A percentile compares a stretch with the other conserved stretches of the same genome.
Conservation (phyloP, 768 basidiomycete genomes). For the Lentinus brumalis region DNA sequence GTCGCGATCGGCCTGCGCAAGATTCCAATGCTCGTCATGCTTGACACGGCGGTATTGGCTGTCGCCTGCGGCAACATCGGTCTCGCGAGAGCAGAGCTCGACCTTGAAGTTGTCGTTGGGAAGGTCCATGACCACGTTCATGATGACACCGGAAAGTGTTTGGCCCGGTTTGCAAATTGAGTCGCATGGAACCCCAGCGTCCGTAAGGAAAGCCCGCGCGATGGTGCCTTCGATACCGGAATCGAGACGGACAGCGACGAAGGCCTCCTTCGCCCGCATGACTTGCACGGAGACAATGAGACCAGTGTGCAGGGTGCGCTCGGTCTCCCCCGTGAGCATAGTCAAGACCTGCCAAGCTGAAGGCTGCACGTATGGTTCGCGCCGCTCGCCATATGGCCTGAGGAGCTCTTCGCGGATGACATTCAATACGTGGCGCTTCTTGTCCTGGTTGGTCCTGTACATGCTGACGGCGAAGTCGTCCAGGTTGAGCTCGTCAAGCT, state of each 20-base stretch:
- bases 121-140: slow-evolving; percentile 66
- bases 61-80: slow-evolving; percentile 66
- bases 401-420: slow-evolving; percentile 87
- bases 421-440: slow-evolving; percentile 88
- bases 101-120: slow-evolving; percentile 66
- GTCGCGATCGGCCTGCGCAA: slow-evolving; percentile 64
- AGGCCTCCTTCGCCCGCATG: slow-evolving; percentile 51
- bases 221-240: slow-evolving; percentile 91
- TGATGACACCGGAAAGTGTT: slow-evolving; percentile 76
- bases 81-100: slow-evolving; percentile 69
- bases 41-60: slow-evolving; percentile 59
- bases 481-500: slow-evolving; percentile 87
- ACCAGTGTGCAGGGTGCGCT: slow-evolving; percentile 71
- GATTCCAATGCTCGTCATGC: slow-evolving; percentile 67
- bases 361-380: slow-evolving; percentile 65
- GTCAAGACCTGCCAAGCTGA: slow-evolving; percentile 81
- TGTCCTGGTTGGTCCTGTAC: slow-evolving; percentile 77
- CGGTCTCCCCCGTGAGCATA: slow-evolving; percentile 95
- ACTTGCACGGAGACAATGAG: slow-evolving; percentile 81
- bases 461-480: slow-evolving; percentile 96
- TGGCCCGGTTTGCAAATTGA: slow-evolving; percentile 75
- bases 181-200: slow-evolving; percentile 29
- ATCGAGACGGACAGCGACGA: slow-evolving; percentile 77
- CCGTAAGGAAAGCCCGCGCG: slow-evolving; percentile 53
- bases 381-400: slow-evolving; percentile 75